Evolutionary conservation across 164 flowering plant species (phyloP).

Genomic region (Chloranthus sessilifolius): DNA sequence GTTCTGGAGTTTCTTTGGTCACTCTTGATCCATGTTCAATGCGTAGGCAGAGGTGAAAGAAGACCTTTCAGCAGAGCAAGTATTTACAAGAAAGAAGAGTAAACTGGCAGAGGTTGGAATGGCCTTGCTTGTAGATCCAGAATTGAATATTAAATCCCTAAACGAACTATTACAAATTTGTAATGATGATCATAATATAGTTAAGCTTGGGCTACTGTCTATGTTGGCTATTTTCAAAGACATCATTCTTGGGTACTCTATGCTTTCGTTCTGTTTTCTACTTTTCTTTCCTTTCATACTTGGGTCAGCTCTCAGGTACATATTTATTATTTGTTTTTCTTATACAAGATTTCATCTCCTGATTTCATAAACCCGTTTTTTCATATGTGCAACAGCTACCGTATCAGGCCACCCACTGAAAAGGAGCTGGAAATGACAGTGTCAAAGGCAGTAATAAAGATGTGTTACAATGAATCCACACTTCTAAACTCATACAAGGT

Average conservation of each 20-base stretch:
- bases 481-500: conserved; percentile 87
- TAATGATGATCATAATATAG: conserved; percentile 58
- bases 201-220: conserved; percentile 68
- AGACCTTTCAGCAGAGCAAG: conserved; percentile 77
- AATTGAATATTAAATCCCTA: conserved; percentile 63
- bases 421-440: conserved; percentile 88
- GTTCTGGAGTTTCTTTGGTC: too few species aligned
- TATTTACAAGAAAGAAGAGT: conserved; percentile 46
- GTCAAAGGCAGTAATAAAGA: conserved; percentile 79
- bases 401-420: conserved; percentile 94
- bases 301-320: too few species aligned
- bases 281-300: not conserved
- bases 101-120: conserved; percentile 88
- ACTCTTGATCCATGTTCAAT: too few species aligned
- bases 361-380: not conserved
- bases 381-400: conserved; percentile 49
- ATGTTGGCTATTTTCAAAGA: conserved; percentile 87
- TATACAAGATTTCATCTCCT: not conserved
- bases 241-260: conserved; percentile 84
- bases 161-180: conserved; percentile 67
- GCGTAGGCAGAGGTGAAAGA: conserved; percentile 80
- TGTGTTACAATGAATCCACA: conserved; percentile 78
- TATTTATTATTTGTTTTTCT: not conserved
- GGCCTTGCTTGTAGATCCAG: conserved; percentile 76
- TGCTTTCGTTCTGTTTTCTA: conserved; percentile 2